Evolutionary conservation across 257 asterid genomes (phyloP), one percentile per base, ranked within the genome.

Genomic region (Eustoma russellianum): DNA sequence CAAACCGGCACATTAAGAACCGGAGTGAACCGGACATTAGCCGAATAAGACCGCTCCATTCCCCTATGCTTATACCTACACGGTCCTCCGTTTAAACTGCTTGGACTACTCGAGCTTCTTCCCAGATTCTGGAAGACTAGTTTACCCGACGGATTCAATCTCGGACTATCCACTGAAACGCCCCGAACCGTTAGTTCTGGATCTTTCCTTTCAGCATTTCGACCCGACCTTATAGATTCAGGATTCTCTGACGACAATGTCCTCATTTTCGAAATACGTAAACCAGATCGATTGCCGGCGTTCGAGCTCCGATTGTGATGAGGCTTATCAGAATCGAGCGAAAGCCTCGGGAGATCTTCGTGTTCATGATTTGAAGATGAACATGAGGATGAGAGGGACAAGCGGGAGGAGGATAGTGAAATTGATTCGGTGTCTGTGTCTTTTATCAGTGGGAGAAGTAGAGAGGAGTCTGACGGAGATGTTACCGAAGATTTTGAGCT

Each of bases 101-200:
- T 83, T 5, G 98, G 98, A 55, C 94, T 92, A 68, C 98, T 92
- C 6, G 98, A 85, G 53, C 98, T 92, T 72, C 98, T 74, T 76
- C 84, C 98, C 72, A 92, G 52, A 67, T 93, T 74, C 41, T 92
- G 90, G 53, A 87, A 92, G 18, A 92, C 93, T 9, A 92, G 81
- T 72, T 87, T 87, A 6, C 98, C 98, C 0, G 88, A 88, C 0
- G 97, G 79, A 50, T 87, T 92, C 95, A 92, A 85, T 9, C 98
- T 77, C 7, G 98, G 98, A 59, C 98, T 92, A 53, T 92, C 98
- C 2, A 69, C 93, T 3, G 94, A 82, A 13, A 68, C 78, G 14
- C 85, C 83, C 0, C 82, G 80, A 1, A 24, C 30, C 0, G 81
- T 46, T 1, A 72, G 12, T 40, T 81, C 94, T 18, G 79, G 69